Evolutionary conservation across 768 basidiomycete species (phyloP).

Genomic region (Amanita brunnescens): DNA sequence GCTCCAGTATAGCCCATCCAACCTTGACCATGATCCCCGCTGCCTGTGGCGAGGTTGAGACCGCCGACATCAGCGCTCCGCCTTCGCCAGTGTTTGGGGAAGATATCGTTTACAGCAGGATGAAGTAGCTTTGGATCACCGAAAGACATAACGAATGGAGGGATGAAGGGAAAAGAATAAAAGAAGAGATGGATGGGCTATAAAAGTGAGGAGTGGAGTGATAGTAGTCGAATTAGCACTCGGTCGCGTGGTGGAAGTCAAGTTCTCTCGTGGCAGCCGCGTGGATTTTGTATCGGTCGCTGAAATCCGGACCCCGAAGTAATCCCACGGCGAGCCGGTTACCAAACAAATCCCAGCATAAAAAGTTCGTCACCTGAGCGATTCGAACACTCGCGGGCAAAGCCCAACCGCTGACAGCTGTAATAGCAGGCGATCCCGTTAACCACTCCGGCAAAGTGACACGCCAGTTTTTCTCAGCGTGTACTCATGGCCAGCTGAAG

Average conservation of each 20-base stretch:
- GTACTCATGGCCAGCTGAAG: not conserved
- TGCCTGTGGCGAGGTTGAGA: conserved; percentile 67
- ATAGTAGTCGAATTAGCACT: conserved; percentile 15
- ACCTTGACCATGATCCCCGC: conserved; percentile 55
- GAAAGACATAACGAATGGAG: conserved; percentile 3
- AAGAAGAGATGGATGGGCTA: conserved; percentile 10
- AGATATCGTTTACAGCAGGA: not conserved
- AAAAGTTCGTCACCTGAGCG: conserved; percentile 25
- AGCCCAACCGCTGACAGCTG: conserved; percentile 17
- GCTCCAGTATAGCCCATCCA: conserved; percentile 48
- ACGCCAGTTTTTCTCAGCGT: too few species aligned
- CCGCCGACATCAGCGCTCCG: conserved; percentile 89
- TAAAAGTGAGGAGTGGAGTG: conserved; percentile 14
- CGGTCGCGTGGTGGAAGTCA: conserved; percentile 31
- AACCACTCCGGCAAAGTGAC: conserved; percentile 23
- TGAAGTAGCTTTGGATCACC: conserved; percentile 1
- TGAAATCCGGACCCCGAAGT: conserved; percentile 14
- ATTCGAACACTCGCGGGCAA: conserved; percentile 27
- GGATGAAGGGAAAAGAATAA: conserved; percentile 5
- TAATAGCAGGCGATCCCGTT: conserved; percentile 16
- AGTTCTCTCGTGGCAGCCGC: conserved; percentile 37
- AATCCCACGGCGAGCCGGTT: conserved; percentile 2
- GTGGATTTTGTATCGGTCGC: conserved; percentile 26
- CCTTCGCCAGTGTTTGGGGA: conserved; percentile 28
- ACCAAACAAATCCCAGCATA: conserved; percentile 6